Evolutionary conservation across 2,329 filamentous ascomycete species (phyloP), one percentile per base, ranked within the genome.

Genomic region (Fusarium sp.): DNA sequence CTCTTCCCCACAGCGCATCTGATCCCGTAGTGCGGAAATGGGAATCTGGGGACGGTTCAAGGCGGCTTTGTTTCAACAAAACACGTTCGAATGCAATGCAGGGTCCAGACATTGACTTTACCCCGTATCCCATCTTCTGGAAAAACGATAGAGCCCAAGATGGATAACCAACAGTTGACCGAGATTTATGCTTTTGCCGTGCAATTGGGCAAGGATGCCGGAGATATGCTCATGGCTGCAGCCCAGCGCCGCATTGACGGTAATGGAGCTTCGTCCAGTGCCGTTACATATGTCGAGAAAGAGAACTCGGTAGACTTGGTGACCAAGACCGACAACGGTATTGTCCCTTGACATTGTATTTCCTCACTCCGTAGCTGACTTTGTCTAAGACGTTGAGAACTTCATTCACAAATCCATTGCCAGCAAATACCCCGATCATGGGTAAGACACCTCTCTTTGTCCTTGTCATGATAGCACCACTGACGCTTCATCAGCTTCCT

Each of bases 241-340:
- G 87, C 90, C 22, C 72, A 59, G 55, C 58, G 67, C 34, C 72
- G 76, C 26, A 74, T 78, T 8, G 57, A 74, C 15, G 74, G 71
- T n/a, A 45, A 51, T 31, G 58, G 53, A n/a, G 33, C 61, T 3
- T 70, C 72, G 1, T 62, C 67, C 4, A 68, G 53, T 33, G 28
- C 58, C 3, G 72, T 75, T 9, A 56, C 67, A 7, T 76, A 76
- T 58, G 69, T 73, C 24, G 90, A 94, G 79, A 94, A 94, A 77
- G 89, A 92, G 69, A 93, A 88, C 75, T 86, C 91, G 2, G 92
- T 94, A 13, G 92, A 94, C 76, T 87, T 94, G 65, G 92, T 94
- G 21, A 94, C 91, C 11, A 88, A 93, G 79, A 92, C 90, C 1
- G 92, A 94, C 75, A 86, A 91, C 79, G 89, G 90, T 91, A 78